These are phyloP conservation scores for Tetrastigma voinierianum DNA, from an alignment of 164 flowering plant species.

Conservation along the genomic window DNA sequence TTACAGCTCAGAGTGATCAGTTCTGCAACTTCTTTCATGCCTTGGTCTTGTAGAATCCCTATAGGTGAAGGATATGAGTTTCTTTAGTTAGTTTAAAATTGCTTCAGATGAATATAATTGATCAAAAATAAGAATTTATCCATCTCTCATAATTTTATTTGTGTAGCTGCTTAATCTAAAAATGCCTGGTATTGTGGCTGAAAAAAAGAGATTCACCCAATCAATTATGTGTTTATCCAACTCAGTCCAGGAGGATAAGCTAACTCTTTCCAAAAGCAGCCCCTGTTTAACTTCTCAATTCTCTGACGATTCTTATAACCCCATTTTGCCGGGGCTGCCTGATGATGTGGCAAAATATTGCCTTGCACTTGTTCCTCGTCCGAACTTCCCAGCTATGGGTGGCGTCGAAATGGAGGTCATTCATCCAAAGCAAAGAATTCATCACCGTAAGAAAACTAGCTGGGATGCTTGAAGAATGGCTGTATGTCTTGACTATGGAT, in stretches of 20 bases:
- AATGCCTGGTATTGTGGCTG: conserved; percentile 55
- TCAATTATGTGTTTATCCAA: conserved; percentile 50
- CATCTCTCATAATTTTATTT: conserved; percentile 14
- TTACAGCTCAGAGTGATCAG: conserved; percentile 46
- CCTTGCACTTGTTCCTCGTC: conserved; percentile 91
- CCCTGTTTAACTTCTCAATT: conserved; percentile 16
- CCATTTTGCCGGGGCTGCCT: conserved; percentile 84
- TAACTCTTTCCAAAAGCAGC: conserved; percentile 30
- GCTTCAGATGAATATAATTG: conserved; percentile 13
- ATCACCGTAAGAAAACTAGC: conserved; percentile 63
- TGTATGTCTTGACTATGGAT: conserved; percentile 65
- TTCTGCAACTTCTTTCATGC: conserved; percentile 54
- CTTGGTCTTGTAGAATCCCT: conserved; percentile 77
- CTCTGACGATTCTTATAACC: conserved; percentile 28
- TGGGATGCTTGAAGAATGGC: conserved; percentile 86
- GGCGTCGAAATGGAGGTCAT: conserved; percentile 81
- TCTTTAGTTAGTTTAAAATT: conserved; percentile 30
- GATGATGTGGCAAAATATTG: conserved; percentile 91
- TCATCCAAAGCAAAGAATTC: conserved; percentile 77
- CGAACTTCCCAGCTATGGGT: conserved; percentile 74
- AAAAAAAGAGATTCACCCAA: conserved; percentile 39
- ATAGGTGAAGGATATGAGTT: conserved; percentile 77
- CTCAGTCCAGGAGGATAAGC: conserved; percentile 23
- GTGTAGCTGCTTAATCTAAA: conserved; percentile 9
- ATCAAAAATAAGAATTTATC: conserved; percentile 8